Evolutionary conservation across 1,139 yeast genomes (phyloP), one percentile per base, ranked within the genome.

Genomic region (Sugiyamaella neomexicana): DNA sequence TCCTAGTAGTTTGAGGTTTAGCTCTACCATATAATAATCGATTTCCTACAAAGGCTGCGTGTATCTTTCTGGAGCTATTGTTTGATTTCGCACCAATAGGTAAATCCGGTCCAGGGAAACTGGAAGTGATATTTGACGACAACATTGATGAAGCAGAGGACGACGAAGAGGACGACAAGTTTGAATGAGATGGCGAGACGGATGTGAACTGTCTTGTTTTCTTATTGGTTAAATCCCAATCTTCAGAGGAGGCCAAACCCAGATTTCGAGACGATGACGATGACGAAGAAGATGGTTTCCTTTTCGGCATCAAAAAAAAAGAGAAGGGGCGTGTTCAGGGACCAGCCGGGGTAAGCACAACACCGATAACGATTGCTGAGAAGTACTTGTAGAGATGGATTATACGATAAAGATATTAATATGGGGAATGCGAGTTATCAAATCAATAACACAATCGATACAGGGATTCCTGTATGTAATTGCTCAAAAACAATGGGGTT

Each of bases 11-110:
- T 13, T 43, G 52, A 27, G 50, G 52, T n/a, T 41, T 48, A 13
- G 58, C 54, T 37, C 56, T 43, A 31, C 49, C 53, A 38, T 55
- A 55, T 4, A 56, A 38, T n/a, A 44, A 46, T 54, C 61, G 23
- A 54, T 53, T 31, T 55, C 60, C 23, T 53, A 58, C 46, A 52
- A 58, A 17, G 51, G 53, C 32, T 42, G 54, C 54, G 43, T 54
- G 46, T 23, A 40, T 31, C 17, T 27, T 45, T 7, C 52, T 40
- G 10, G 51, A 47, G 5, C 25, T 5, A 31, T 16, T 47, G 34
- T 20, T 41, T 13, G 52, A 32, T 13, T 34, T 17, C 12, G 34
- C 44, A 25, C 46, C 46, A 48, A 48, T 17, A 25, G 52, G 52
- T 12, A 48, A 15, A 23, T 48, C 52, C 4, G 52, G 52, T 7